phyloP scores from a whole-genome alignment of 75 land plant species.

The Larix kaempferi region DNA sequence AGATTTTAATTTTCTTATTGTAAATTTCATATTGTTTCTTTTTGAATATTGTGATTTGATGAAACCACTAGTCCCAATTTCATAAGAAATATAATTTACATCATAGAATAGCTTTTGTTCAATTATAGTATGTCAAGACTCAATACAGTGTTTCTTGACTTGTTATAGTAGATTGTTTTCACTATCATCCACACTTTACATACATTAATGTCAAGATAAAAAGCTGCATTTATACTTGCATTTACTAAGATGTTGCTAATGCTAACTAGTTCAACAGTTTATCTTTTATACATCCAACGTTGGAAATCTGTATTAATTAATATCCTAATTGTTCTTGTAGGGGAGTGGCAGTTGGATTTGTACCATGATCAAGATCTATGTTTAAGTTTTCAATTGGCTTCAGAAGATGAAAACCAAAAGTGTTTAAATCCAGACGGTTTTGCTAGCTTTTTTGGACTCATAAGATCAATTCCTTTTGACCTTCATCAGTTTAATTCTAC shows the following conservation, averaged over 20 bases:
- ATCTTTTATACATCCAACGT: not conserved
- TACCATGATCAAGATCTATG: slow-evolving; percentile 57
- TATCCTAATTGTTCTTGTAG: slow-evolving; percentile 2
- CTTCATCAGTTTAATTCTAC: slow-evolving; percentile 18
- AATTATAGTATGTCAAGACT: too few relatives aligned
- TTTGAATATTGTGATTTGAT: too few relatives aligned
- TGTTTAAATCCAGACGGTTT: slow-evolving; percentile 68
- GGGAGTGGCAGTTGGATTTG: slow-evolving; percentile 42
- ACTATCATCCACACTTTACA: not conserved
- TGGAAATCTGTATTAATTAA: not conserved
- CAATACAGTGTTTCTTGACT: too few relatives aligned
- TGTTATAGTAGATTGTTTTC: too few relatives aligned
- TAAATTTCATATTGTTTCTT: too few relatives aligned
- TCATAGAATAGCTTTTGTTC: too few relatives aligned
- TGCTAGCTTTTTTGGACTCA: slow-evolving; percentile 59
- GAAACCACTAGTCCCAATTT: too few relatives aligned
- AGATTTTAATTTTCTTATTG: too few relatives aligned
- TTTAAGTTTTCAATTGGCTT: slow-evolving; percentile 26
- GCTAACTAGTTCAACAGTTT: not conserved
- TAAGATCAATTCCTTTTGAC: slow-evolving; percentile 71
- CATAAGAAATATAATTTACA: too few relatives aligned
- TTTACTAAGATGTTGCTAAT: not conserved
- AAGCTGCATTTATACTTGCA: not conserved
- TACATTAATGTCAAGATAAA: not conserved
- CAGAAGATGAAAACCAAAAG: slow-evolving; percentile 42